Percentiles rank a stretch among this genome's conserved stretches.
These are phyloP conservation scores for Hymenoscyphus albidus DNA, from an alignment of 2,329 filamentous ascomycete species.

Conservation along the genomic window DNA sequence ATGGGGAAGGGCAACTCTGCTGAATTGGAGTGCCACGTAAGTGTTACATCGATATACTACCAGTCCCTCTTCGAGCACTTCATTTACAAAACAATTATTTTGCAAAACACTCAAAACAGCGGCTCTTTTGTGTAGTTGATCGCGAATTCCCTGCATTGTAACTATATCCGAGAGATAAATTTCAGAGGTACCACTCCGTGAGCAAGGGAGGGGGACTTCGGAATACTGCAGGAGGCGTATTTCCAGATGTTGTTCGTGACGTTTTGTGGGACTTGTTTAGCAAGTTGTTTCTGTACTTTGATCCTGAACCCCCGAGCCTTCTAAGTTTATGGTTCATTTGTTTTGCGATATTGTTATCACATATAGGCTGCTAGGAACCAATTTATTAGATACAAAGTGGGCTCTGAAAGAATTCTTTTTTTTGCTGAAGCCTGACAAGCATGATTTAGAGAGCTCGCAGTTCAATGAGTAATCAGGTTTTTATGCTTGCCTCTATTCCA, in stretches of 20 bases:
- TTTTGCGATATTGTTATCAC: no score
- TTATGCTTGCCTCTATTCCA: no score
- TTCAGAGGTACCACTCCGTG: not conserved
- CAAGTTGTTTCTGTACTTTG: no score
- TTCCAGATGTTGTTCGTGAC: not conserved
- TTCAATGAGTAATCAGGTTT: no score
- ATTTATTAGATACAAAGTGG: no score
- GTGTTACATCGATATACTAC: not conserved
- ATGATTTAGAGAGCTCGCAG: no score
- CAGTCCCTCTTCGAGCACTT: not conserved
- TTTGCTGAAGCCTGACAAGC: no score
- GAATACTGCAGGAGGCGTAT: not conserved
- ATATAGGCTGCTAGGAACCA: no score
- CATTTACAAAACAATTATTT: not conserved
- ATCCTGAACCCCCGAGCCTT: no score
- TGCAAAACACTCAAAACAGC: not conserved
- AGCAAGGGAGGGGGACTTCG: not conserved
- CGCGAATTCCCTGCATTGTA: not conserved
- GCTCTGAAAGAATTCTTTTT: no score
- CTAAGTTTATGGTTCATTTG: no score
- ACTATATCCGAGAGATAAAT: not conserved
- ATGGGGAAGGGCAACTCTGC: not conserved
- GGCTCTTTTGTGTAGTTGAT: not conserved
- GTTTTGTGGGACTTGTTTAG: not conserved
- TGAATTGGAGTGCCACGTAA: not conserved